Percentiles rank a stretch among this genome's conserved stretches.
phyloP scores from a whole-genome alignment of 2,329 filamentous ascomycete species.

The Colletotrichum eleusines region DNA sequence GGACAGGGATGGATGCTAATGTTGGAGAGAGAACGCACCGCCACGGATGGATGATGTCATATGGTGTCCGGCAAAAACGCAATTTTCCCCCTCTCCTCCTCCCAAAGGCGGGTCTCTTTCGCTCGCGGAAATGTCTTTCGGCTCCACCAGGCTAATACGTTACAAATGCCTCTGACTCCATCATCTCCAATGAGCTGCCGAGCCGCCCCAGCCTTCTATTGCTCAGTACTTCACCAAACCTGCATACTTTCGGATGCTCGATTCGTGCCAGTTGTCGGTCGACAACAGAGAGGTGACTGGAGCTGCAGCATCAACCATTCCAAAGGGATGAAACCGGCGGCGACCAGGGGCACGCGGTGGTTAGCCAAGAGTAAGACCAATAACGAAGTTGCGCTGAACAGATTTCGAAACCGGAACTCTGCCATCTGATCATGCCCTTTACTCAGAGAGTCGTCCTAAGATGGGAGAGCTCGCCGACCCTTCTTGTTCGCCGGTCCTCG shows the following conservation, averaged over 20 bases:
- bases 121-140: constrained; percentile 27
- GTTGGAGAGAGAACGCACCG: constrained; percentile 28
- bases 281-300: constrained; percentile 1
- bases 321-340: constrained; percentile 25
- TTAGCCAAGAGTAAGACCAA: background rate
- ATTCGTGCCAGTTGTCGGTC: constrained; percentile 1
- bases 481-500: background rate
- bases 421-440: constrained; percentile 34
- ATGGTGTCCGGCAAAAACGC: constrained; percentile 15
- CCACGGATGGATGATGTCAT: constrained; percentile 40
- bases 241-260: constrained; percentile 4
- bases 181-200: background rate
- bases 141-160: constrained; percentile 33
- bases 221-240: background rate
- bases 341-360: constrained; percentile 16
- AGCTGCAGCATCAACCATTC: background rate
- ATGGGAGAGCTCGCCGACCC: constrained; percentile 2
- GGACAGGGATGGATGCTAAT: constrained; percentile 28
- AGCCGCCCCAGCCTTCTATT: background rate
- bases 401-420: constrained; percentile 14
- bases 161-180: constrained; percentile 1
- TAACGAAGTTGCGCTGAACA: constrained; percentile 6
- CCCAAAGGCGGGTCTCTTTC: constrained; percentile 2
- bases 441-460: constrained; percentile 9
- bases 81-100: background rate